Conservation (phyloP, 2,329 filamentous ascomycete species). For the Xylariomycetidae sp. region DNA sequence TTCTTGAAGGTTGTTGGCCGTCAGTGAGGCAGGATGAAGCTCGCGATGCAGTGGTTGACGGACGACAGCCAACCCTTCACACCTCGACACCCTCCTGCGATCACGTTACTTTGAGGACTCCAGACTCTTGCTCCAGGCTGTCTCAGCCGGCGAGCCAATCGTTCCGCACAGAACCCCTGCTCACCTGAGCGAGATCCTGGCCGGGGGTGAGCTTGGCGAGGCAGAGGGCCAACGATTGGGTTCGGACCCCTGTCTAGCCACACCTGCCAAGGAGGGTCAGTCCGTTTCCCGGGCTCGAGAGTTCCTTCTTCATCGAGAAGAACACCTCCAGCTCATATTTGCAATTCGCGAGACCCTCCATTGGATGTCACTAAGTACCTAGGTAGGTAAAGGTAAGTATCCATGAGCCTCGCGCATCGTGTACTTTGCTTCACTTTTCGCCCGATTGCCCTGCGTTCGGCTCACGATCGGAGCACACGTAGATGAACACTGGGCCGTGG, state of each 20-base stretch:
- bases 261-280: slow-evolving; percentile 18
- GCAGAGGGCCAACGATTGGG: slow-evolving; percentile 26
- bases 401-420: too few species aligned
- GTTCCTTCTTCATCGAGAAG: too few species aligned
- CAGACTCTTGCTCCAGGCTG: slow-evolving; percentile 16
- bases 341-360: too few species aligned
- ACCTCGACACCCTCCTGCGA: slow-evolving; percentile 21
- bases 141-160: slow-evolving; percentile 22
- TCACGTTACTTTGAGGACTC: slow-evolving; percentile 25
- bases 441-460: slow-evolving; percentile 2
- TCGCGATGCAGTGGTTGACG: slow-evolving; percentile 10
- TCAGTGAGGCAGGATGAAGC: too few species aligned
- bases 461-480: slow-evolving; percentile 4
- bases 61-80: too few species aligned
- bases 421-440: not conserved
- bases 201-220: slow-evolving; percentile 17
- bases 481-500: slow-evolving; percentile 12
- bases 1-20: too few species aligned
- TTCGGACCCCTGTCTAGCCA: slow-evolving; percentile 11
- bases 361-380: too few species aligned
- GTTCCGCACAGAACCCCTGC: slow-evolving; percentile 21
- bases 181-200: slow-evolving; percentile 23
- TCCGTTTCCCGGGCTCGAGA: too few species aligned
- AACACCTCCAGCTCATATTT: too few species aligned
- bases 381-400: too few species aligned